A percentile compares a stretch with the other conserved stretches of the same genome.
Conservation (phyloP, 345 rosid species). For the Gossypium raimondii region DNA sequence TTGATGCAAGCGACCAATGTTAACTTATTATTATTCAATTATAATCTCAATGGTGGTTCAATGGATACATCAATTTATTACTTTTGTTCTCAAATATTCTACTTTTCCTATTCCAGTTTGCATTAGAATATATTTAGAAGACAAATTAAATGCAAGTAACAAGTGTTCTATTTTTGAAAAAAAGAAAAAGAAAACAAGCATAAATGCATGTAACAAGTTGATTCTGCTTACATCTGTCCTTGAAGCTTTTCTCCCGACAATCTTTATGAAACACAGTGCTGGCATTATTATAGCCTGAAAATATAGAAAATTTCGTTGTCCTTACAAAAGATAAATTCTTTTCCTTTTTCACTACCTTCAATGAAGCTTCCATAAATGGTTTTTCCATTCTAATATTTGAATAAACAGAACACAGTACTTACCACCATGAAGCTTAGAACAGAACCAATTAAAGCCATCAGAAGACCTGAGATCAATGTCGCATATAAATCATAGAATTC, state of each 20-base stretch:
- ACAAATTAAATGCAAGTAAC: not conserved
- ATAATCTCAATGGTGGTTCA: too few species aligned
- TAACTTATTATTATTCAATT: too few species aligned
- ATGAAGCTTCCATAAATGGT: not conserved
- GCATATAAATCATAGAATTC: not conserved
- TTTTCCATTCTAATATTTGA: not conserved
- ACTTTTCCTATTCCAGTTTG: too few species aligned
- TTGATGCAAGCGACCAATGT: too few species aligned
- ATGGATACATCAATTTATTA: too few species aligned
- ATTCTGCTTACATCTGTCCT: slow-evolving; percentile 45
- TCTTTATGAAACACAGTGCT: slow-evolving; percentile 68
- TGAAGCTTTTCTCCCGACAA: slow-evolving; percentile 66
- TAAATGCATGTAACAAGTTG: not conserved
- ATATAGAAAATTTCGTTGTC: not conserved
- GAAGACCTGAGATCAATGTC: slow-evolving; percentile 47
- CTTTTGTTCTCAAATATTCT: too few species aligned
- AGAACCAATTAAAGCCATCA: slow-evolving; percentile 94
- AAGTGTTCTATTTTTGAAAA: not conserved
- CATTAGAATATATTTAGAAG: too few species aligned
- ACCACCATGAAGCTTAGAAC: slow-evolving; percentile 78
- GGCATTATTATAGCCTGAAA: slow-evolving; percentile 76
- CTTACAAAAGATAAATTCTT: not conserved
- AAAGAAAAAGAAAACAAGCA: slow-evolving; percentile 9
- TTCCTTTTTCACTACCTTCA: not conserved
- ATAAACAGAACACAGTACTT: slow-evolving; percentile 25